phyloP scores from a whole-genome alignment of 1,284 basidiomycete species.

The Pisolithus thermaeus region DNA sequence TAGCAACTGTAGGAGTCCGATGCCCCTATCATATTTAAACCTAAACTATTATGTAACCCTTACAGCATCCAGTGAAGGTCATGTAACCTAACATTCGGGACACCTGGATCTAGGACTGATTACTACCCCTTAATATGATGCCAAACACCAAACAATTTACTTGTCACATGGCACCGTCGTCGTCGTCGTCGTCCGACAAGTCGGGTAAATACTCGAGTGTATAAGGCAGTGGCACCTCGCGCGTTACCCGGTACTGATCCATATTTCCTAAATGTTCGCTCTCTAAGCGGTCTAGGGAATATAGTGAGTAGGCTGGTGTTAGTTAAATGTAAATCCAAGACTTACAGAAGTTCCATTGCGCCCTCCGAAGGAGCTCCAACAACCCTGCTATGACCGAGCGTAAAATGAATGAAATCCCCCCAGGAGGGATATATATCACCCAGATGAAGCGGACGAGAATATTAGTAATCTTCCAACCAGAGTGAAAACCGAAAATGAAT shows the following conservation, averaged over 20 bases:
- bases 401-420: conserved; percentile 45
- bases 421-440: conserved; percentile 69
- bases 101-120: too few relatives aligned
- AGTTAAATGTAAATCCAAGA: conserved; percentile 5
- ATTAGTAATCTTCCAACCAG: conserved; percentile 55
- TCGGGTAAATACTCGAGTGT: conserved; percentile 37
- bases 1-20: too few relatives aligned
- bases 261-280: conserved; percentile 85
- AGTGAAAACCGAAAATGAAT: background rate
- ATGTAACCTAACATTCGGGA: too few relatives aligned
- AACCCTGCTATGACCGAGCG: conserved; percentile 67
- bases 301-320: conserved; percentile 2
- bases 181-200: conserved; percentile 28
- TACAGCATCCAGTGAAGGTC: too few relatives aligned
- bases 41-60: too few relatives aligned
- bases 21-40: too few relatives aligned
- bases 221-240: conserved; percentile 76
- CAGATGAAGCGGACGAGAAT: conserved; percentile 76
- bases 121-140: background rate
- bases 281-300: conserved; percentile 64
- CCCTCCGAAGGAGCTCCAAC: conserved; percentile 76
- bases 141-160: background rate
- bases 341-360: conserved; percentile 92
- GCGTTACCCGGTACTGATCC: conserved; percentile 79
- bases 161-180: background rate